Evolutionary conservation across 2,329 filamentous ascomycete species (phyloP).

Genomic region (Trichoderma pleuroti): DNA sequence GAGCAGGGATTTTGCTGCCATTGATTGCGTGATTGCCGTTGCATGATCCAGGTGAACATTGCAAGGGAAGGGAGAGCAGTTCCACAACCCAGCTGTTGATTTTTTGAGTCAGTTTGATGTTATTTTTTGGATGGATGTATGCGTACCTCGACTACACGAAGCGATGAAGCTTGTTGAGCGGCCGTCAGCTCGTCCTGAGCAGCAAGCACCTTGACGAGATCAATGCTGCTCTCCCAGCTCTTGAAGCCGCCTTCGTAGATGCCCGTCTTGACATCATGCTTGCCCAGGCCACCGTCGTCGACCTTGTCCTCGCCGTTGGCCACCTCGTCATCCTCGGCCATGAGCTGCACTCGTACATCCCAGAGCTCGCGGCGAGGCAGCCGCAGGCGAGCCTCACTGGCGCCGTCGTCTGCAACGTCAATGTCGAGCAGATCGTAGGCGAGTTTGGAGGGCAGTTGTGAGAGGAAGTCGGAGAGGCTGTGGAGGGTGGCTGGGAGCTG

Average conservation of each 20-base stretch:
- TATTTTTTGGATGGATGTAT: not conserved
- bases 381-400: constrained; percentile 36
- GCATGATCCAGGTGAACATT: constrained; percentile 60
- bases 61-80: constrained; percentile 71
- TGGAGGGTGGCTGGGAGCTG: constrained; percentile 55
- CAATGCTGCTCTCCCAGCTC: constrained; percentile 83
- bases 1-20: constrained; percentile 39
- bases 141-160: constrained; percentile 51
- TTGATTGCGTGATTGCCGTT: constrained; percentile 26
- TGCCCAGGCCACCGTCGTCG: constrained; percentile 51
- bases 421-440: constrained; percentile 63
- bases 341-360: constrained; percentile 77
- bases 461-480: constrained; percentile 49
- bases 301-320: constrained; percentile 32
- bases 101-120: not conserved
- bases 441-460: constrained; percentile 66
- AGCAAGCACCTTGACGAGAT: constrained; percentile 67
- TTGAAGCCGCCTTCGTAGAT: constrained; percentile 87
- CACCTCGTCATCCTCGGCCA: constrained; percentile 61
- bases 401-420: constrained; percentile 49
- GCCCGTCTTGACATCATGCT: constrained; percentile 73
- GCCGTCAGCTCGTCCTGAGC: constrained; percentile 36
- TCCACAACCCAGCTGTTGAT: constrained; percentile 67
- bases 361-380: constrained; percentile 75
- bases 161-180: constrained; percentile 31